Conservation (phyloP, 768 basidiomycete species). For the Paxillus involutus region DNA sequence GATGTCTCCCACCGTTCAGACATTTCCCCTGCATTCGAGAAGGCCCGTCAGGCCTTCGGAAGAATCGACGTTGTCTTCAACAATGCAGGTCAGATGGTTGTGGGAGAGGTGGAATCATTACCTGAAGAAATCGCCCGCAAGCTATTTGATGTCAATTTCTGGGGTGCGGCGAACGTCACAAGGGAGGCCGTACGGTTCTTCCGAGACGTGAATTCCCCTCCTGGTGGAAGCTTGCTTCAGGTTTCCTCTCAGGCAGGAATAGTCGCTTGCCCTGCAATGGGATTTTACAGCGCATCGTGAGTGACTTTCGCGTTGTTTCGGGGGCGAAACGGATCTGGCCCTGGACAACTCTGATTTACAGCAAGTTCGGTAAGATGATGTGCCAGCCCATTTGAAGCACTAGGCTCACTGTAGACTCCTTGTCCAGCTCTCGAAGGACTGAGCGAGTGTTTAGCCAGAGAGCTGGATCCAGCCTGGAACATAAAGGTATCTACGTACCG, state of each 20-base stretch:
- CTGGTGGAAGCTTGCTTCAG: conserved; percentile 39
- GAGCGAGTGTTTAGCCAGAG: conserved; percentile 7
- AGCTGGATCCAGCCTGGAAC: conserved; percentile 18
- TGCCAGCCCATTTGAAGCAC: too few relatives aligned
- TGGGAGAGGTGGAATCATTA: conserved; percentile 37
- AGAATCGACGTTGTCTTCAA: conserved; percentile 38
- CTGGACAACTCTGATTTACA: not conserved
- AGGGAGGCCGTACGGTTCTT: conserved; percentile 33
- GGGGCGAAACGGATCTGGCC: not conserved
- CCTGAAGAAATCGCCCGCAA: conserved; percentile 29
- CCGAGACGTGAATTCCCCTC: conserved; percentile 37
- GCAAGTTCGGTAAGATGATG: conserved; percentile 15
- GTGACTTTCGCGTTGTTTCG: not conserved
- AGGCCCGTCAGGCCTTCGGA: conserved; percentile 27
- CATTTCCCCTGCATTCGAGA: conserved; percentile 36
- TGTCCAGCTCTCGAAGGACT: conserved; percentile 16
- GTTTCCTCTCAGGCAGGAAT: conserved; percentile 36
- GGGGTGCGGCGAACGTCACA: conserved; percentile 33
- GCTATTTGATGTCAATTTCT: conserved; percentile 38
- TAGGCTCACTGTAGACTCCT: not conserved
- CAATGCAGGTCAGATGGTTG: conserved; percentile 31
- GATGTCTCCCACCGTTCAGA: conserved; percentile 38
- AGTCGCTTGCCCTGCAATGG: conserved; percentile 8
- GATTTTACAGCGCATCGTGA: conserved; percentile 28
- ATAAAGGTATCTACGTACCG: conserved; percentile 8